Conservation (phyloP, 352 stramenopile genomes). For the Phytophthora multivora region DNA sequence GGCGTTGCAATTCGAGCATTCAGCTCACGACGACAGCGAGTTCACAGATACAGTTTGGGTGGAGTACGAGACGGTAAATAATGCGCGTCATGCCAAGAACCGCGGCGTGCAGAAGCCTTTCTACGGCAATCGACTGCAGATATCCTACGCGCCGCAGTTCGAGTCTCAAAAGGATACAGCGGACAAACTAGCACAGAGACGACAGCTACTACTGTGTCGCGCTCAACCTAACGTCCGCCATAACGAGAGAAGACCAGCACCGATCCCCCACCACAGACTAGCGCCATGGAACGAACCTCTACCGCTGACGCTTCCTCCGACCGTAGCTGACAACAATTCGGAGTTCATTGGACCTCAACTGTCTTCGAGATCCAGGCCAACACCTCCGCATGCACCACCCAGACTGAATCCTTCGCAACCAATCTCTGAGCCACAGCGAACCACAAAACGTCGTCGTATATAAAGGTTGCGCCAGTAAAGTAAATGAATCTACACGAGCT, state of each 20-base stretch:
- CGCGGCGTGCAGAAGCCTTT: conserved; percentile 66
- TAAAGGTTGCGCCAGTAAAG: conserved; percentile 28
- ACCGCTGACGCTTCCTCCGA: conserved; percentile 12
- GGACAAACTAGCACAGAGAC: conserved; percentile 59
- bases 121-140: conserved; percentile 61
- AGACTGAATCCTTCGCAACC: conserved; percentile 5
- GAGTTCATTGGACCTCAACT: conserved; percentile 60
- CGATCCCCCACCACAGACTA: not conserved
- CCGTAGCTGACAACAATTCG: not conserved
- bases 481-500: conserved; percentile 43
- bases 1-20: conserved; percentile 25
- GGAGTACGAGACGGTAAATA: conserved; percentile 78
- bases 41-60: conserved; percentile 77
- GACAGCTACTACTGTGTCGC: conserved; percentile 54
- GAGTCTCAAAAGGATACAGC: conserved; percentile 67
- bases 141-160: conserved; percentile 68
- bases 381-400: conserved; percentile 1
- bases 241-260: not conserved
- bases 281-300: conserved; percentile 7
- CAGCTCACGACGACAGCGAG: conserved; percentile 21
- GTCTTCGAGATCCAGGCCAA: conserved; percentile 16
- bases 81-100: conserved; percentile 70
- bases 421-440: conserved; percentile 14
- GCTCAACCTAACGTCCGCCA: conserved; percentile 13
- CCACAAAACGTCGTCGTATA: conserved; percentile 48